Base-by-base conservation (phyloP, 2,329 filamentous ascomycete species). In the Exserohilum turcica region DNA sequence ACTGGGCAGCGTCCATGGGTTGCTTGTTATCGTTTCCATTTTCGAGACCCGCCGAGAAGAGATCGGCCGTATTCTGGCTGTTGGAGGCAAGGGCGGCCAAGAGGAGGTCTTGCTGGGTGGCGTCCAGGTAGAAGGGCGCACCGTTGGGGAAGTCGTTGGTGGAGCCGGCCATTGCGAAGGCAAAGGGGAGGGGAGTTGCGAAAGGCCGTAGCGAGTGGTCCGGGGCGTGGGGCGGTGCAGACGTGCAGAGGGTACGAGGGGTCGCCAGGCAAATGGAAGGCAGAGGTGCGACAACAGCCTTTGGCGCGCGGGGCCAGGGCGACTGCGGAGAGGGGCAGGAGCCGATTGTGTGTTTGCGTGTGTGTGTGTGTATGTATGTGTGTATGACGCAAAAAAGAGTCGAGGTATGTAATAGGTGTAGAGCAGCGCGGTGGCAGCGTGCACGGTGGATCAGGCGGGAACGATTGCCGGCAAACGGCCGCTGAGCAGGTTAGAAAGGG, bases 81-180 rank as follows among this genome's bases (percentile, higher is more conserved):
- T 77, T 78, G 21, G 79, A 80, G 31, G 73, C 74, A 51, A 82
- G 69, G 13, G 79, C 78, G 35, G 78, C 78, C 13, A 80, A 67
- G 12, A 81, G 73, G 8, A 81, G 73, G 57, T 79, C 74, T 64
- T 80, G 78, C 60, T 82, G 77, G 38, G 74, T 75, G 31, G 73
- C 66, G 42, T 78, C 76, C 44, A 81, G 77, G 54, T 79, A 79
- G 58, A 72, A 74, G 28, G 70, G 72, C 39, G 74, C 70, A 33
- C 73, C 73, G 62, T 73, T 75, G 60, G 72, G 71, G 60, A 72
- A 73, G 54, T 74, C 68, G 67, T 73, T 74, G 56, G 64, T 57
- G 43, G 71, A 67, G 49, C 72, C 72, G 48, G 73, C 72, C 73
- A 76, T 76, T 33, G 61, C 60, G 61, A 58, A 27, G 36, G 44